Percentiles rank a stretch among this genome's conserved stretches.
phyloP scores from a whole-genome alignment of 2,329 filamentous ascomycete genomes.

The Fusarium chuoi region DNA sequence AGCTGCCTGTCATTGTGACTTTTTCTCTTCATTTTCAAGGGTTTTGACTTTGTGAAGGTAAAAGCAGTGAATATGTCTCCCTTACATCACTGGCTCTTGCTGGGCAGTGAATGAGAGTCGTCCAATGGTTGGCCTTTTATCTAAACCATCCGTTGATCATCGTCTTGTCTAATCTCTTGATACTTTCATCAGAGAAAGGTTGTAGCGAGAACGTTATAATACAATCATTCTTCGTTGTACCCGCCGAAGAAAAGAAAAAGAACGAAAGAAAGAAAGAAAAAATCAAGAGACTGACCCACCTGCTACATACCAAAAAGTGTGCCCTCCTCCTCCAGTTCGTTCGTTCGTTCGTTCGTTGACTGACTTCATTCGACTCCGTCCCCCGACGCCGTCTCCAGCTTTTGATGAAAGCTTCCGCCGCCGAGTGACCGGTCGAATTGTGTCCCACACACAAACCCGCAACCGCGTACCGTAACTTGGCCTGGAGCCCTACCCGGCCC shows the following conservation, averaged over 20 bases:
- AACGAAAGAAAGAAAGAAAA: background rate
- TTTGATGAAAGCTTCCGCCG: conserved; percentile 19
- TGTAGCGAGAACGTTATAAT: background rate
- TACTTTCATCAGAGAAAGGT: background rate
- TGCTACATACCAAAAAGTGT: conserved; percentile 6
- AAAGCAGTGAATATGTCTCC: conserved; percentile 1
- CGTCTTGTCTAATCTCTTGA: background rate
- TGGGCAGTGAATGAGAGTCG: background rate
- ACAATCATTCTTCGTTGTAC: background rate
- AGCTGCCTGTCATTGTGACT: conserved; percentile 12
- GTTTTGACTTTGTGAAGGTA: background rate
- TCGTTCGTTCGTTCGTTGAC: background rate
- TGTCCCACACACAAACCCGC: conserved; percentile 38
- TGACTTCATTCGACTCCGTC: conserved; percentile 30
- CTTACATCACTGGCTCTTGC: background rate
- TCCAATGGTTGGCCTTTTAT: background rate
- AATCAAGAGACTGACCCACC: background rate
- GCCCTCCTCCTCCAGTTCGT: conserved; percentile 5
- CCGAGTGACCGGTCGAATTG: conserved; percentile 34
- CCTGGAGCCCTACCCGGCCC: conserved; percentile 40
- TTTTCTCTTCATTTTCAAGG: background rate
- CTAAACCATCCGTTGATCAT: background rate
- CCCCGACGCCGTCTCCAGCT: conserved; percentile 35
- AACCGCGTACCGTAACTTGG: conserved; percentile 1
- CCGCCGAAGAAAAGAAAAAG: background rate